phyloP scores from a whole-genome alignment of 2,329 filamentous ascomycete genomes.

The Paracorniculantispora psalliotae region DNA sequence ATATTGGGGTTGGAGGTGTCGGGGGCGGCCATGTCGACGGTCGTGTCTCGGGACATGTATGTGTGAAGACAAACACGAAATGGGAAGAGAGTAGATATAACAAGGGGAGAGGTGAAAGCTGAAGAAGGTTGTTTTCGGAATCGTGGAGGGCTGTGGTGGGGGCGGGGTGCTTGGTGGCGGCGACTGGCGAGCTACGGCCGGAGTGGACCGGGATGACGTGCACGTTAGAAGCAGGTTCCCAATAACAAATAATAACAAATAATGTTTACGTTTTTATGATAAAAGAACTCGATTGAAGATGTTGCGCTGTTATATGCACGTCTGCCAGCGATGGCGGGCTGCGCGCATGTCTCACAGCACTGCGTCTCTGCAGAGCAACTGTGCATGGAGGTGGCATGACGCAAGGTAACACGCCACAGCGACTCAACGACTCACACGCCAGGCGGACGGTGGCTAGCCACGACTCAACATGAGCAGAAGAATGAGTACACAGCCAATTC shows the following conservation, averaged over 20 bases:
- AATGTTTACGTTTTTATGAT: not conserved
- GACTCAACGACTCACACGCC: no score
- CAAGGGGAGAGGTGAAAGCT: not conserved
- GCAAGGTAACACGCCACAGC: not conserved
- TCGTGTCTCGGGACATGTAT: no score
- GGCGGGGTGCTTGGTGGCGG: not conserved
- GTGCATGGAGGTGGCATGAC: not conserved
- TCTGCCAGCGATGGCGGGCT: not conserved
- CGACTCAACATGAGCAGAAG: no score
- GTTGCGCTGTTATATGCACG: not conserved
- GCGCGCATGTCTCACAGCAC: not conserved
- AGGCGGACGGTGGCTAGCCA: no score
- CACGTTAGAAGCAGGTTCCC: not conserved
- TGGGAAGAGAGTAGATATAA: not conserved
- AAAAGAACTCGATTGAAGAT: no score
- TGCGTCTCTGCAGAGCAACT: no score
- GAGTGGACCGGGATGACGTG: conserved; percentile 12
- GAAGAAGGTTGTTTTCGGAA: not conserved
- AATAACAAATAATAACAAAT: not conserved
- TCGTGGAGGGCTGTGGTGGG: conserved; percentile 5
- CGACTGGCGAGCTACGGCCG: not conserved
- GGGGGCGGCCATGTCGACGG: conserved; percentile 13
- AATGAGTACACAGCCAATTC: no score
- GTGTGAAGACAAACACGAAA: not conserved
- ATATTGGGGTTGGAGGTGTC: conserved; percentile 18